Conservation (phyloP, 1,284 basidiomycete species). For the Pseudozyma thailandica region DNA sequence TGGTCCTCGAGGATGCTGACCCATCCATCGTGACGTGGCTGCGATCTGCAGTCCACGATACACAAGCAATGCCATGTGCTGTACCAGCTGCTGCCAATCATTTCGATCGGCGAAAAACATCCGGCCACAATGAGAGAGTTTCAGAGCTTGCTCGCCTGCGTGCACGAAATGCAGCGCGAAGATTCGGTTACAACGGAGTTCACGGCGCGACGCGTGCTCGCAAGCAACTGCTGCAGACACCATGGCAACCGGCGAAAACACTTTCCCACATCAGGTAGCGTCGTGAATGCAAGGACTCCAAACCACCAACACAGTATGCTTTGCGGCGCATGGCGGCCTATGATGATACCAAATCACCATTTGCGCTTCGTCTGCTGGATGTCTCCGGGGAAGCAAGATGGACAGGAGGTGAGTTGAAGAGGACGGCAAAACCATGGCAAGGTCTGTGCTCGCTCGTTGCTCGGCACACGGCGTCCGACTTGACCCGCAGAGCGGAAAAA, state of each 20-base stretch:
- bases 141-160: too few species aligned
- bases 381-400: too few species aligned
- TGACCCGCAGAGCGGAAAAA: conserved; percentile 15
- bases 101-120: not conserved
- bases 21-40: not conserved
- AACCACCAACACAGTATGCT: not conserved
- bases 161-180: not conserved
- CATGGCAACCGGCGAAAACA: too few species aligned
- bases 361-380: too few species aligned
- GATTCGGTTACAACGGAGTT: conserved; percentile 34
- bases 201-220: conserved; percentile 20
- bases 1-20: too few species aligned
- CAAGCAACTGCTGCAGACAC: too few species aligned
- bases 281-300: not conserved
- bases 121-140: not conserved
- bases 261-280: too few species aligned
- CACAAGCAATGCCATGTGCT: not conserved
- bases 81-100: not conserved
- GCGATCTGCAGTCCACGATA: not conserved
- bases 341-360: conserved; percentile 11
- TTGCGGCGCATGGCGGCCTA: conserved; percentile 12
- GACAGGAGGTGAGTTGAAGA: too few species aligned
- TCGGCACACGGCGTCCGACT: conserved; percentile 26
- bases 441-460: conserved; percentile 5
- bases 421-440: too few species aligned